Percentiles rank a stretch among this genome's conserved stretches.
Evolutionary conservation across 371 early-diverging fungal species (phyloP).

Genomic region (Mortierella sp.): DNA sequence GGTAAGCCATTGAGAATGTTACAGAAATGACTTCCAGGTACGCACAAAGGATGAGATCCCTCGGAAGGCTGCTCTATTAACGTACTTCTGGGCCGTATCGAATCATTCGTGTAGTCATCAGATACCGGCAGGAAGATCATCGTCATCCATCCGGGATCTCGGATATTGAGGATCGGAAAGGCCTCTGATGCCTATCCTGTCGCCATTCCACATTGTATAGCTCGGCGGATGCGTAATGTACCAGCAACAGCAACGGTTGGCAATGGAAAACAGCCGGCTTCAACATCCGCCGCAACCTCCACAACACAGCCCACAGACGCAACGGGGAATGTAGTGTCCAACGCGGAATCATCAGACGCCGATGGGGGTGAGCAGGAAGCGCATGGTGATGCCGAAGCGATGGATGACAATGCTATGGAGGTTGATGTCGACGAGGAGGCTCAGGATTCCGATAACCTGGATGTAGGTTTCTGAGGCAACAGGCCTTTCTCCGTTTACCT

Average conservation of each 20-base stretch:
- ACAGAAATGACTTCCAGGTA: too few relatives aligned
- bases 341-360: constrained; percentile 8
- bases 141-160: constrained; percentile 90
- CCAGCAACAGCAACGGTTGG: not conserved
- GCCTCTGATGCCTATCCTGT: constrained; percentile 85
- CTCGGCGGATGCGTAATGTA: constrained; percentile 61
- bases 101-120: constrained; percentile 16
- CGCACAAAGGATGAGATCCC: too few relatives aligned
- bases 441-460: not conserved
- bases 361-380: not conserved
- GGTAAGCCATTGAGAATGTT: constrained; percentile 8
- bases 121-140: constrained; percentile 63
- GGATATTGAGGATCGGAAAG: constrained; percentile 79
- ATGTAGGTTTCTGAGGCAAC: constrained; percentile 32
- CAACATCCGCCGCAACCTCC: not conserved
- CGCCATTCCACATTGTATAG: constrained; percentile 83
- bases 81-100: too few relatives aligned
- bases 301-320: not conserved
- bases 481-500: too few relatives aligned
- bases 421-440: constrained; percentile 34
- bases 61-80: too few relatives aligned
- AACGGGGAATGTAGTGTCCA: not conserved
- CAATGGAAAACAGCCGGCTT: constrained; percentile 1
- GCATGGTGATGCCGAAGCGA: not conserved
- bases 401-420: constrained; percentile 24